phyloP scores from a whole-genome alignment of 2,329 filamentous ascomycete genomes.

The Amphichorda felina region DNA sequence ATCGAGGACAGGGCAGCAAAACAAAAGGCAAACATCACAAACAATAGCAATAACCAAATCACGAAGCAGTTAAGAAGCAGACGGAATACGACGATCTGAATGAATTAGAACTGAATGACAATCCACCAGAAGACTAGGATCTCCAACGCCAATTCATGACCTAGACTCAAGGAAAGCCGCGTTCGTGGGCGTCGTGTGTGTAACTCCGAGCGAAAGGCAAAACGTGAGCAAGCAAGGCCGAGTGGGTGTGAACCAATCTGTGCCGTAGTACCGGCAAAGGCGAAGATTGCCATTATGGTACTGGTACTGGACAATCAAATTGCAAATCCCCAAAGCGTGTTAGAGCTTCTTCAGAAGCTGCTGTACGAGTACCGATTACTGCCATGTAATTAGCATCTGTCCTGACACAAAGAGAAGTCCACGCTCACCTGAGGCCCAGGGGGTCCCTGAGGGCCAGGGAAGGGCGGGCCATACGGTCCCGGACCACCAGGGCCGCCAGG shows the following conservation, averaged over 20 bases:
- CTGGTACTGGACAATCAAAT: not conserved
- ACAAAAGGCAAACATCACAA: no score
- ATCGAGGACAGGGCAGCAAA: no score
- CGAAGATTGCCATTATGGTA: no score
- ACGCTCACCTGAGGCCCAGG: constrained; percentile 23
- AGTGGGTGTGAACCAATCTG: no score
- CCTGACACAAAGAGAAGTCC: no score
- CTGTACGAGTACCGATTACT: no score
- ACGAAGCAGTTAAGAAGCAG: no score
- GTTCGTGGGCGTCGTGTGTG: constrained; percentile 1
- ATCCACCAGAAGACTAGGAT: constrained; percentile 22
- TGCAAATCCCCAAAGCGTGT: no score
- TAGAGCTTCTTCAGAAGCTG: no score
- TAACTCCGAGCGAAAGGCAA: not conserved
- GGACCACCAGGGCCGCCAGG: constrained; percentile 28
- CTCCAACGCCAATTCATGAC: constrained; percentile 29
- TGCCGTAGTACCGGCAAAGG: not conserved
- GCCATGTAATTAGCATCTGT: no score
- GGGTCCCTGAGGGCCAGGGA: constrained; percentile 19
- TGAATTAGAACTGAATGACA: constrained; percentile 24
- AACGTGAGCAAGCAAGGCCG: not conserved
- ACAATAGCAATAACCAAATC: no score
- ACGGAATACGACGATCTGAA: constrained; percentile 8
- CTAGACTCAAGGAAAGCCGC: constrained; percentile 4
- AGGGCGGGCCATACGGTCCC: constrained; percentile 13